These are phyloP conservation scores for Penicillium sp. DNA, from an alignment of 2,329 filamentous ascomycete species.

Conservation along the genomic window DNA sequence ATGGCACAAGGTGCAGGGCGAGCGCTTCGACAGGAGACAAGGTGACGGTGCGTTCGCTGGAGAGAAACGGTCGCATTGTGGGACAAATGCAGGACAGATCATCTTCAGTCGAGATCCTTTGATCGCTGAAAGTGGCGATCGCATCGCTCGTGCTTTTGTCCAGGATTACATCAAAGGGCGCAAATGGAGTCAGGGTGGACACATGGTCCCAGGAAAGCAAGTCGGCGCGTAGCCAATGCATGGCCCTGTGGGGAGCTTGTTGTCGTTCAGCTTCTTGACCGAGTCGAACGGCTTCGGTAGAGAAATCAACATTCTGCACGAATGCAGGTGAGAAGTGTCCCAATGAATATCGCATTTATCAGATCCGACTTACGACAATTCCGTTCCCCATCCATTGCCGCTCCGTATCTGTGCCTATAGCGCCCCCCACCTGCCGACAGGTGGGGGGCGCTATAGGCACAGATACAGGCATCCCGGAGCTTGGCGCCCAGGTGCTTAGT, in stretches of 20 bases:
- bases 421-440: too few species aligned
- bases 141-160: constrained; percentile 41
- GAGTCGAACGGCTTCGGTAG: constrained; percentile 36
- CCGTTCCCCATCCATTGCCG: constrained; percentile 29
- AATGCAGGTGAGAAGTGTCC: neutral
- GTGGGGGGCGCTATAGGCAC: too few species aligned
- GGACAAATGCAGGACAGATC: constrained; percentile 21
- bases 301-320: constrained; percentile 38
- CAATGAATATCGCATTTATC: neutral
- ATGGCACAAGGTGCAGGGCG: constrained; percentile 30
- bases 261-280: constrained; percentile 26
- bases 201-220: constrained; percentile 34
- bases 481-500: constrained; percentile 22
- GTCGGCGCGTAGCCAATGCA: constrained; percentile 34
- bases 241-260: constrained; percentile 20
- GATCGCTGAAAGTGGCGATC: constrained; percentile 30
- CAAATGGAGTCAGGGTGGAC: constrained; percentile 20
- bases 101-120: constrained; percentile 10
- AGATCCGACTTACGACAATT: constrained; percentile 30
- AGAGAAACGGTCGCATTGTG: constrained; percentile 16
- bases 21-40: constrained; percentile 38
- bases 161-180: constrained; percentile 34
- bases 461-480: constrained; percentile 31
- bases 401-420: too few species aligned
- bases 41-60: constrained; percentile 5